These are phyloP conservation scores for Claviceps maximensis DNA, from an alignment of 2,329 filamentous ascomycete genomes.

Conservation along the genomic window DNA sequence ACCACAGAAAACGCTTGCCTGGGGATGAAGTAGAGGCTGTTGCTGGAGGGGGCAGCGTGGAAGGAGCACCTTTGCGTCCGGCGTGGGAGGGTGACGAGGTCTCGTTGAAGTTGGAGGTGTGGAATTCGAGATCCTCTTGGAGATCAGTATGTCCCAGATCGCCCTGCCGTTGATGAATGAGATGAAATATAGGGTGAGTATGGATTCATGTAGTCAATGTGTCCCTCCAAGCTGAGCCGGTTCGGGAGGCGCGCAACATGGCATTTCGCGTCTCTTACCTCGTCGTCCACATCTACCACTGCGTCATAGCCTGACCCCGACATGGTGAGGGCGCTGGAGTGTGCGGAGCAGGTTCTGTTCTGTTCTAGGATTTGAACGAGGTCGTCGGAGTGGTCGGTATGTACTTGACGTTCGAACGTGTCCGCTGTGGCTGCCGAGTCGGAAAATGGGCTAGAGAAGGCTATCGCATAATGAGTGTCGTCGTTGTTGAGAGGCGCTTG, in stretches of 20 bases:
- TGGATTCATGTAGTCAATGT: neutral
- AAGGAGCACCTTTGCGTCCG: slow-evolving; percentile 33
- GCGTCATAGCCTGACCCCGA: slow-evolving; percentile 88
- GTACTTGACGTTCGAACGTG: neutral
- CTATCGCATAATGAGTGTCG: neutral
- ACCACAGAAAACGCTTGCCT: slow-evolving; percentile 88
- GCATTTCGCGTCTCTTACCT: slow-evolving; percentile 39
- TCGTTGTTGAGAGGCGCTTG: neutral
- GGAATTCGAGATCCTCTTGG: slow-evolving; percentile 98
- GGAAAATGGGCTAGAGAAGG: neutral
- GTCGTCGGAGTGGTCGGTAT: neutral
- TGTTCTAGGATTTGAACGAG: neutral
- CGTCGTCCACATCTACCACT: slow-evolving; percentile 92
- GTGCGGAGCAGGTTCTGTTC: slow-evolving; percentile 12
- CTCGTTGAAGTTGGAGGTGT: slow-evolving; percentile 75
- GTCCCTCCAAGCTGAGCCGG: neutral
- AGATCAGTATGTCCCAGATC: slow-evolving; percentile 97
- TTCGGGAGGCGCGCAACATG: neutral
- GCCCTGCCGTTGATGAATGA: slow-evolving; percentile 43
- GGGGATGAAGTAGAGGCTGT: slow-evolving; percentile 33
- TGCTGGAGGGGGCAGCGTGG: slow-evolving; percentile 43
- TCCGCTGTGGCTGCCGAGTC: neutral
- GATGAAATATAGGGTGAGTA: neutral
- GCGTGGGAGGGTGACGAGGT: slow-evolving; percentile 26
- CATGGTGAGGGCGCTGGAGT: slow-evolving; percentile 36